Percentiles rank a stretch among this genome's conserved stretches.
These are phyloP conservation scores for Sideroxylon spinosum DNA, from an alignment of 179 eudicot genomes.

Conservation along the genomic window DNA sequence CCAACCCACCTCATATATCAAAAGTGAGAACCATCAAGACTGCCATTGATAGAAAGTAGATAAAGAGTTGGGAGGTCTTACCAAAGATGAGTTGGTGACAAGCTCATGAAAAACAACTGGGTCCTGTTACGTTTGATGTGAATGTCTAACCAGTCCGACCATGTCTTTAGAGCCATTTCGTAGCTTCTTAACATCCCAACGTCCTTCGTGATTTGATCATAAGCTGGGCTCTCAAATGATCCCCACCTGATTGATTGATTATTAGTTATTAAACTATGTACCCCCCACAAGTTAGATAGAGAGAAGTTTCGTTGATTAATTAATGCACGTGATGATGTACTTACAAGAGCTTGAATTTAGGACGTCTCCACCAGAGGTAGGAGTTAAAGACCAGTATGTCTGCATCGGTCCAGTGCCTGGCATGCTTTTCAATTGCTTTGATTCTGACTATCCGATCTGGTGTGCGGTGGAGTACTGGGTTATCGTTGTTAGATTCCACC, in stretches of 20 bases:
- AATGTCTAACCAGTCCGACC: slow-evolving; percentile 51
- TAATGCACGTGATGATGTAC: slow-evolving; percentile 9
- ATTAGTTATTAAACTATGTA: too few species aligned
- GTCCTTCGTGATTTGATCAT: slow-evolving; percentile 6
- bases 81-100: slow-evolving; percentile 49
- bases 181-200: slow-evolving; percentile 25
- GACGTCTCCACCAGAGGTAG: slow-evolving; percentile 49
- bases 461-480: slow-evolving; percentile 34
- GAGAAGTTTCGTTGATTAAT: neutral
- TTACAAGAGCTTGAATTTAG: slow-evolving; percentile 48
- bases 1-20: too few species aligned
- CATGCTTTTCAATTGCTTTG: slow-evolving; percentile 56
- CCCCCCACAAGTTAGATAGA: neutral
- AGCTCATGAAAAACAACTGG: slow-evolving; percentile 36
- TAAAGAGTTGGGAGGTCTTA: slow-evolving; percentile 9
- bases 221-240: slow-evolving; percentile 8
- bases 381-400: slow-evolving; percentile 47
- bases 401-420: slow-evolving; percentile 47
- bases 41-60: neutral
- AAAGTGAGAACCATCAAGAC: too few species aligned
- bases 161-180: slow-evolving; percentile 42
- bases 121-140: slow-evolving; percentile 40
- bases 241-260: slow-evolving; percentile 6
- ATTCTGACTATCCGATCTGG: slow-evolving; percentile 40
- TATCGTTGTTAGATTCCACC: slow-evolving; percentile 49